Evolutionary conservation across 2,329 filamentous ascomycete genomes (phyloP).

Genomic region (Metarhizium anisopliae): DNA sequence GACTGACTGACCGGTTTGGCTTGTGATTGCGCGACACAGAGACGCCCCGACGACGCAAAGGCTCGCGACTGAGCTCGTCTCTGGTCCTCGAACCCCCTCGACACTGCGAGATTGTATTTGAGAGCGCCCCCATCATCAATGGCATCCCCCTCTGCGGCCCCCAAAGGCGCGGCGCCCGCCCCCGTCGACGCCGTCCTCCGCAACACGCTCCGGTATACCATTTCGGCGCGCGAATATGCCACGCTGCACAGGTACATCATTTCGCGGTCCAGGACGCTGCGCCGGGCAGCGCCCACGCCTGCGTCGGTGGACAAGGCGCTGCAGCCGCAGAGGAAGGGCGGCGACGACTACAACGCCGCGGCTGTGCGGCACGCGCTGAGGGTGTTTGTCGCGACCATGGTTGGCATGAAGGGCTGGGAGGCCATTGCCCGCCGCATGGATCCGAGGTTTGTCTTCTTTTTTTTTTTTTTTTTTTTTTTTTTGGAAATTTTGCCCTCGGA

Average conservation of each 20-base stretch:
- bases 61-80: too few species aligned
- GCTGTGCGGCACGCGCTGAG: constrained; percentile 63
- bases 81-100: too few species aligned
- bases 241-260: constrained; percentile 75
- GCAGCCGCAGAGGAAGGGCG: constrained; percentile 23
- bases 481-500: too few species aligned
- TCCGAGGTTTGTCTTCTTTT: constrained; percentile 30
- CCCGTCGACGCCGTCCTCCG: constrained; percentile 62
- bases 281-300: constrained; percentile 45
- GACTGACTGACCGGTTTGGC: background rate
- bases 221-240: constrained; percentile 77
- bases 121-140: background rate
- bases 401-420: constrained; percentile 55
- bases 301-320: constrained; percentile 39
- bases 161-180: background rate
- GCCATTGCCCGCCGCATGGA: constrained; percentile 38
- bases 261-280: constrained; percentile 55
- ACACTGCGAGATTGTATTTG: too few species aligned
- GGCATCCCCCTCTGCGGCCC: background rate
- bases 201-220: constrained; percentile 80
- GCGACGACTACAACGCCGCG: constrained; percentile 60
- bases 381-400: constrained; percentile 56
- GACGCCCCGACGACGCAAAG: too few species aligned
- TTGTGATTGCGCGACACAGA: background rate
- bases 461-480: too few species aligned